These are phyloP conservation scores for Peziza echinospora DNA, from an alignment of 495 filamentous ascomycete genomes.

Conservation along the genomic window DNA sequence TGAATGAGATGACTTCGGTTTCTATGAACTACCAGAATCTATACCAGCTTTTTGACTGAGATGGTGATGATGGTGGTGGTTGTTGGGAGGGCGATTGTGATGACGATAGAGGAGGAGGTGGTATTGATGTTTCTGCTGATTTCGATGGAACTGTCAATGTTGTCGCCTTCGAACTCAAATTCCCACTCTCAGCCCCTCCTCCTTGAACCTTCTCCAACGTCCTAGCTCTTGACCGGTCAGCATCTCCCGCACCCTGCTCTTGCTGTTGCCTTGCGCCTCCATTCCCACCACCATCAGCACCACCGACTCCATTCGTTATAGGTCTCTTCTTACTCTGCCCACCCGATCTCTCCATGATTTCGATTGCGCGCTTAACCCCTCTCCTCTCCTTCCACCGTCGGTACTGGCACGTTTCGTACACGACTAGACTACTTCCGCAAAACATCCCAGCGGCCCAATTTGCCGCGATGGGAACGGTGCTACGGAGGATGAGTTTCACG, in stretches of 20 bases:
- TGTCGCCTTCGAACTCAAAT: no score
- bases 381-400: slow-evolving; percentile 46
- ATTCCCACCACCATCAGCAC: slow-evolving; percentile 28
- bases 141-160: no score
- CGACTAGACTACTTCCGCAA: slow-evolving; percentile 35
- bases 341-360: slow-evolving; percentile 51
- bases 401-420: slow-evolving; percentile 65
- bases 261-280: slow-evolving; percentile 7
- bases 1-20: no score
- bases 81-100: no score
- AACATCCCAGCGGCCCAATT: slow-evolving; percentile 77
- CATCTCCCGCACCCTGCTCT: background rate
- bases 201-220: no score
- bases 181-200: no score
- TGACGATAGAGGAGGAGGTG: no score
- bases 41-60: no score
- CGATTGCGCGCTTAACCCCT: slow-evolving; percentile 57
- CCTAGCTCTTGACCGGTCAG: no score
- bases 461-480: slow-evolving; percentile 41
- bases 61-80: no score
- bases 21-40: no score
- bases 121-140: no score
- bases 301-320: slow-evolving; percentile 38
- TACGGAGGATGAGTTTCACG: slow-evolving; percentile 47
- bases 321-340: background rate